Conservation (phyloP, 139 green algal species). For the Coelastrella sp. region DNA sequence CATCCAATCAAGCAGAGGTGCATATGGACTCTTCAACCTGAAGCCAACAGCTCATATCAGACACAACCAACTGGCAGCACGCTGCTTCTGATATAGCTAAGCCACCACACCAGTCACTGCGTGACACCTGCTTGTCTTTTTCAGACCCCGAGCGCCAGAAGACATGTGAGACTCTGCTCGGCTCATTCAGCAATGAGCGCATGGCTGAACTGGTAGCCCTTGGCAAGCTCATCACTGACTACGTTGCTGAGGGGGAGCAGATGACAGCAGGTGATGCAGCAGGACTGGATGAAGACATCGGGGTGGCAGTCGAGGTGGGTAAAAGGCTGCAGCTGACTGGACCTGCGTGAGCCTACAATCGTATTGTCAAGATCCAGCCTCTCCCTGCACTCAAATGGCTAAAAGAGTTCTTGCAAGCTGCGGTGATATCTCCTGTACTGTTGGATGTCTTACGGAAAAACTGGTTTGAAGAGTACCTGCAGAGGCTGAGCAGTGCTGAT, state of each 20-base stretch:
- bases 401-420: neutral
- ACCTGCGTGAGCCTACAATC: neutral
- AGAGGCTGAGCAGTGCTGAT: neutral
- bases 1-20: too few species aligned
- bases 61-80: neutral
- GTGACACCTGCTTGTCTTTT: neutral
- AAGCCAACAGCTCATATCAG: too few species aligned
- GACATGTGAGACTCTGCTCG: conserved; percentile 49
- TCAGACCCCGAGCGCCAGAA: conserved; percentile 57
- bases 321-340: neutral
- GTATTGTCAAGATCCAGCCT: neutral
- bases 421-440: neutral
- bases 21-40: too few species aligned
- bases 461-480: neutral
- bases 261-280: conserved; percentile 49
- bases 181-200: conserved; percentile 68
- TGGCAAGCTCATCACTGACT: conserved; percentile 96
- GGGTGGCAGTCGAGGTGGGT: conserved; percentile 89
- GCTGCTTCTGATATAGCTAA: neutral
- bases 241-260: conserved; percentile 60
- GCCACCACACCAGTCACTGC: neutral
- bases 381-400: neutral
- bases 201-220: conserved; percentile 92
- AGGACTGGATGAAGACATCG: conserved; percentile 92
- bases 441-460: neutral